Evolutionary conservation across 2,329 filamentous ascomycete genomes (phyloP).

Genomic region (Claviceps maximensis): DNA sequence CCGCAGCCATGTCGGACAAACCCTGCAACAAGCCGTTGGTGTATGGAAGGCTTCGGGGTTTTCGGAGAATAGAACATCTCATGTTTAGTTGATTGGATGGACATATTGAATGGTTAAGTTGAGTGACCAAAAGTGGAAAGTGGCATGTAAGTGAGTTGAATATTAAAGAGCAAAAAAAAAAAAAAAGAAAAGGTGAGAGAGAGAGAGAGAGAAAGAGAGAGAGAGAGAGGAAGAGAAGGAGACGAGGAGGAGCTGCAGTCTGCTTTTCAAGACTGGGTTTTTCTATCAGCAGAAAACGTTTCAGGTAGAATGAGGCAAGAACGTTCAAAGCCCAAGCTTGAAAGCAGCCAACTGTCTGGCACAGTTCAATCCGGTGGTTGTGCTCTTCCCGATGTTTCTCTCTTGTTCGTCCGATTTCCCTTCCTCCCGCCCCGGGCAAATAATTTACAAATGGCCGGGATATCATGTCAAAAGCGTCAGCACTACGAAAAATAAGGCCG

Average conservation of each 20-base stretch:
- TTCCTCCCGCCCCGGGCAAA: neutral
- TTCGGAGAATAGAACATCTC: neutral
- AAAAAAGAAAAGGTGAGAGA: neutral
- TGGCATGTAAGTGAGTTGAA: neutral
- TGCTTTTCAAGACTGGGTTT: neutral
- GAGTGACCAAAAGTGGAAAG: neutral
- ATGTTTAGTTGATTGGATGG: neutral
- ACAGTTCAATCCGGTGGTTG: neutral
- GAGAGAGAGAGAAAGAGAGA: no score
- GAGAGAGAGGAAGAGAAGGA: no score
- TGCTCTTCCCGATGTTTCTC: neutral
- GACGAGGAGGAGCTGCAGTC: neutral
- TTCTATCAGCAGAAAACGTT: neutral
- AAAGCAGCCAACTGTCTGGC: neutral
- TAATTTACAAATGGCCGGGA: neutral
- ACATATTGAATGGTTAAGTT: neutral
- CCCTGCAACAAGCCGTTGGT: slow-evolving; percentile 5
- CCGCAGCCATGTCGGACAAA: slow-evolving; percentile 5
- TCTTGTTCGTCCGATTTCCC: neutral
- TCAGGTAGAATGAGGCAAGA: no score
- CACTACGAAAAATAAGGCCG: neutral
- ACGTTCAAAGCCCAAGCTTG: no score
- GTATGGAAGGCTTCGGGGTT: neutral
- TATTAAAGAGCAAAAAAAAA: neutral
- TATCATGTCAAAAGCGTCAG: neutral